These are phyloP conservation scores for Strigomonas culicis DNA, from an alignment of 208 protist species.

Conservation along the genomic window DNA sequence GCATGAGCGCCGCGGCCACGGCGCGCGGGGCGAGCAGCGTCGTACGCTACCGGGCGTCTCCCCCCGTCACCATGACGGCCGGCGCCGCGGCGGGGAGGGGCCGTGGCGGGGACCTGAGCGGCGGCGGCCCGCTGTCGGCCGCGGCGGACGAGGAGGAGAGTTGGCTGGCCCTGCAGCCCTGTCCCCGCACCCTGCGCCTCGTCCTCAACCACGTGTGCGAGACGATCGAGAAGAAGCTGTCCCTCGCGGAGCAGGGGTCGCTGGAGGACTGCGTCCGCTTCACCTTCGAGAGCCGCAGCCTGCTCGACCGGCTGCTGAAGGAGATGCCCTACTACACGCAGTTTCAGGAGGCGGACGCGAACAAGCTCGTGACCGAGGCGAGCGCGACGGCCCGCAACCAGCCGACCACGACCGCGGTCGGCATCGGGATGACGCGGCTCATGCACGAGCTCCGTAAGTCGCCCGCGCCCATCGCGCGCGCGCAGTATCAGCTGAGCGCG, in stretches of 20 bases:
- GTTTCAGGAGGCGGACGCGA: conserved; percentile 16
- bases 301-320: conserved; percentile 82
- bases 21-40: neutral
- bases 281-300: conserved; percentile 73
- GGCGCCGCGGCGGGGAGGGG: neutral
- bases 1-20: neutral
- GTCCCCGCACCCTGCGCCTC: conserved; percentile 73
- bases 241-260: conserved; percentile 63
- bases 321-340: conserved; percentile 74
- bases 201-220: conserved; percentile 64
- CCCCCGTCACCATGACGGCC: neutral
- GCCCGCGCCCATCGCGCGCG: conserved; percentile 2
- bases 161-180: conserved; percentile 68
- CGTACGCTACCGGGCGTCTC: neutral
- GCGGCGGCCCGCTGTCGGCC: neutral
- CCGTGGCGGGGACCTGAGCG: neutral
- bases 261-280: conserved; percentile 72
- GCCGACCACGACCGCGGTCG: neutral
- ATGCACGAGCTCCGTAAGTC: conserved; percentile 7
- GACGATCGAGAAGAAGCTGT: conserved; percentile 60
- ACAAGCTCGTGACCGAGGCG: conserved; percentile 1
- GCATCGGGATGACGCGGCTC: neutral
- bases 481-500: neutral
- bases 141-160: conserved; percentile 38
- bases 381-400: neutral